Base-by-base conservation (phyloP, 345 rosid species). In the Citrus sp. region DNA sequence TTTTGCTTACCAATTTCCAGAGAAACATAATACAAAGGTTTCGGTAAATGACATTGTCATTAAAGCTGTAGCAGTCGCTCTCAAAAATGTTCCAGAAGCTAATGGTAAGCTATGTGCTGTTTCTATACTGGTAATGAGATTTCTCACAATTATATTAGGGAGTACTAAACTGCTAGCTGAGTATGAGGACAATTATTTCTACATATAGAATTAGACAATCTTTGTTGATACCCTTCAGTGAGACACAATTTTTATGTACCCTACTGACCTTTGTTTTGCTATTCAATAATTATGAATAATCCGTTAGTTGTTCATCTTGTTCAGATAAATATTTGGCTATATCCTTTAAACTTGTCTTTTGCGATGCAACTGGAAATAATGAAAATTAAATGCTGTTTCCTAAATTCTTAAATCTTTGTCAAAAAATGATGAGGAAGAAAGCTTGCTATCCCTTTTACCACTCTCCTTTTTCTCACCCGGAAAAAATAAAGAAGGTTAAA, bases 31-130 rank as follows among this genome's bases (percentile, higher is more conserved):
- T 79, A 81, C 84, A 55, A 93, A 93, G 88, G 97, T 93, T 74
- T 95, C 99, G n/a, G 98, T 95, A 51, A 95, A 95, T 84, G 99
- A 95, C 89, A 91, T 93, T 82, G 92, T 93, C 85, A 93, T 93
- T 80, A 93, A 95, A 89, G 97, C 94, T 71, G 97, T 93, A 74
- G 94, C 99, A 65, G 79, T 92, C 62, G 90, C 98, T 69, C 86
- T 95, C 70, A 89, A 92, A 84, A 92, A 91, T 85, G 93, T 92
- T 78, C 91, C 90, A 7, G 92, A 89, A 80, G 97, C 99, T 78
- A 95, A 95, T 87, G 98, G 99, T 95, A 86, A 90, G 91, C 78
- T 67, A 73, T 66, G 65, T 34, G 16, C 37, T 72, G 22, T 72
- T 77, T 54, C 38, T 77, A 37, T 66, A 61, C n/a, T 80, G 64